Conservation (phyloP, 2,329 filamentous ascomycete species). For the Periconia macrospinosa region DNA sequence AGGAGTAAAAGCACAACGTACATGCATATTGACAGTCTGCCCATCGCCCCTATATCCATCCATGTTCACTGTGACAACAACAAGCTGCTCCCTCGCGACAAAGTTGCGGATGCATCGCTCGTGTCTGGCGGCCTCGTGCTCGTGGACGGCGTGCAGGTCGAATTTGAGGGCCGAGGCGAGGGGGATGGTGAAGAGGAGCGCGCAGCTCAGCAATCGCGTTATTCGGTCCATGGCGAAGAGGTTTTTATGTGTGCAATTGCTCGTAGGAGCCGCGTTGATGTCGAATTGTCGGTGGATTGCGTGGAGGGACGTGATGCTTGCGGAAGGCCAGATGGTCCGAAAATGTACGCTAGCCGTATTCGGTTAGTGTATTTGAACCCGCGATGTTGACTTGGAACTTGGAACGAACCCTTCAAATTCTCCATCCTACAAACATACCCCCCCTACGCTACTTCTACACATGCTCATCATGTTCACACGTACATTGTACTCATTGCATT, state of each 20-base stretch:
- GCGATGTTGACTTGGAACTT: neutral
- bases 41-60: constrained; percentile 88
- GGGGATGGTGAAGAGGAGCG: constrained; percentile 44
- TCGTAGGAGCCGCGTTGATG: neutral
- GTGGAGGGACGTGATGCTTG: neutral
- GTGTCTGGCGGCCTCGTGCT: constrained; percentile 64
- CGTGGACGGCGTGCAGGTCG: constrained; percentile 74
- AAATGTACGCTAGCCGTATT: constrained; percentile 10
- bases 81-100: constrained; percentile 85
- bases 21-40: constrained; percentile 91
- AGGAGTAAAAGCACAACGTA: constrained; percentile 50
- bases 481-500: too few species aligned
- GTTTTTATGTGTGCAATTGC: constrained; percentile 7
- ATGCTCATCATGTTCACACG: too few species aligned
- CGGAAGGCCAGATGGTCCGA: constrained; percentile 40
- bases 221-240: constrained; percentile 39
- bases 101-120: constrained; percentile 97
- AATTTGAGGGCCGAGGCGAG: constrained; percentile 78
- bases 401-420: neutral
- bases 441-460: too few species aligned
- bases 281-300: too few species aligned
- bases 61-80: constrained; percentile 90
- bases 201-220: constrained; percentile 32
- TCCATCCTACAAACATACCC: too few species aligned
- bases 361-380: neutral